These are phyloP conservation scores for Leishmania turanica DNA, from an alignment of 208 protist species.

Conservation along the genomic window DNA sequence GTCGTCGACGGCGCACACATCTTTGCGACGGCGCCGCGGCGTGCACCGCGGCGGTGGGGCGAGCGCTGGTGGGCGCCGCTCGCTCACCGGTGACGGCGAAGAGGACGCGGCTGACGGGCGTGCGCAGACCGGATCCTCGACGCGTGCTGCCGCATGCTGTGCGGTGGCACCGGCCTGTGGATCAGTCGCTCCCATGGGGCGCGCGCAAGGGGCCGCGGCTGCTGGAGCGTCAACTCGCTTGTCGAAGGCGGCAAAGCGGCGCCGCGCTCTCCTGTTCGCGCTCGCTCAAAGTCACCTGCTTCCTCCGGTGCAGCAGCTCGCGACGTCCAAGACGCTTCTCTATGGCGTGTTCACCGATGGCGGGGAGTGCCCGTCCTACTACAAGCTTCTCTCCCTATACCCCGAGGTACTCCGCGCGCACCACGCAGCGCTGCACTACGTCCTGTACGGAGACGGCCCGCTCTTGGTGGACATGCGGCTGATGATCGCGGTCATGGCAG, in stretches of 20 bases:
- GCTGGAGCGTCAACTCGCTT: background rate
- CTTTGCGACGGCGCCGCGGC: constrained; percentile 25
- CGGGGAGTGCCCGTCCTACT: constrained; percentile 74
- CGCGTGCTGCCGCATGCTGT: background rate
- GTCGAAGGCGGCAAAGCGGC: constrained; percentile 26
- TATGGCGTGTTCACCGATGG: constrained; percentile 66
- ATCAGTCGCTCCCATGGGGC: background rate
- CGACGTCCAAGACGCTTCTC: constrained; percentile 41
- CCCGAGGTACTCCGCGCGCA: constrained; percentile 74
- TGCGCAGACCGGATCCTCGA: background rate
- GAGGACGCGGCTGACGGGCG: background rate
- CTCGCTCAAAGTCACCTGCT: constrained; percentile 46
- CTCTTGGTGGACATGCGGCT: constrained; percentile 69
- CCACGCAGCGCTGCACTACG: constrained; percentile 54
- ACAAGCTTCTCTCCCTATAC: constrained; percentile 58
- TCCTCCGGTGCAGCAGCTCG: constrained; percentile 28
- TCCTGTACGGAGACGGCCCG: constrained; percentile 83
- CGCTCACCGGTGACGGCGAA: background rate
- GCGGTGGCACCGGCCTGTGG: background rate
- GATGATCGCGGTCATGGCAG: constrained; percentile 84
- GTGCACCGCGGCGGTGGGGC: constrained; percentile 3
- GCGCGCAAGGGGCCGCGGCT: background rate
- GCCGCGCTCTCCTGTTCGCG: constrained; percentile 42
- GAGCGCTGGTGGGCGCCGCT: constrained; percentile 1
- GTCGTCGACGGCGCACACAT: constrained; percentile 20